Evolutionary conservation across 2,329 filamentous ascomycete genomes (phyloP).

Genomic region (Reticulascus tulasneorum): DNA sequence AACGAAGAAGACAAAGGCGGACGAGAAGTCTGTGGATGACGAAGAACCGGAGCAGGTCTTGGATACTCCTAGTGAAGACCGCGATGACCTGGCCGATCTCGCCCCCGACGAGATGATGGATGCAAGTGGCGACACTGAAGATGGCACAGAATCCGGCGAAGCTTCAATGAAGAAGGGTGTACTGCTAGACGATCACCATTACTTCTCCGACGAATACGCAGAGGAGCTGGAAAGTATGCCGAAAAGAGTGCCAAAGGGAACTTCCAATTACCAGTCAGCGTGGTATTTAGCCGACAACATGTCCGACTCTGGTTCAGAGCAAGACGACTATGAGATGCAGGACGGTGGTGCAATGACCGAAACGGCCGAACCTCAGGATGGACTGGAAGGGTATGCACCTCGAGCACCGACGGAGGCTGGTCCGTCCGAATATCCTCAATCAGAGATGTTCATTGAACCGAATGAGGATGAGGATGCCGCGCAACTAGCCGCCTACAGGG

Average conservation of each 20-base stretch:
- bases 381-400: constrained; percentile 64
- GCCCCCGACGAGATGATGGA: constrained; percentile 76
- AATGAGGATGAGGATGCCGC: constrained; percentile 77
- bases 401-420: constrained; percentile 71
- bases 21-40: constrained; percentile 64
- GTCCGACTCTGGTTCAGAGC: constrained; percentile 79
- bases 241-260: constrained; percentile 81
- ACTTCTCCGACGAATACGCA: constrained; percentile 86
- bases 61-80: constrained; percentile 71
- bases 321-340: constrained; percentile 59
- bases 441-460: constrained; percentile 83
- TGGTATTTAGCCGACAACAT: constrained; percentile 81
- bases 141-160: constrained; percentile 35
- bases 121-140: no score
- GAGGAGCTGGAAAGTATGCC: constrained; percentile 56
- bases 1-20: constrained; percentile 55
- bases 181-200: constrained; percentile 92
- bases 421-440: constrained; percentile 87
- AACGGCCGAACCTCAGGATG: constrained; percentile 72
- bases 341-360: constrained; percentile 57
- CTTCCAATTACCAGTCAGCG: constrained; percentile 88
- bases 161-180: constrained; percentile 72
- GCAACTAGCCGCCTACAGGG: constrained; percentile 77
- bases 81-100: constrained; percentile 76
- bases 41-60: constrained; percentile 53